Conservation (phyloP, 2,329 filamentous ascomycete genomes). For the Aspergillus japonicus region DNA sequence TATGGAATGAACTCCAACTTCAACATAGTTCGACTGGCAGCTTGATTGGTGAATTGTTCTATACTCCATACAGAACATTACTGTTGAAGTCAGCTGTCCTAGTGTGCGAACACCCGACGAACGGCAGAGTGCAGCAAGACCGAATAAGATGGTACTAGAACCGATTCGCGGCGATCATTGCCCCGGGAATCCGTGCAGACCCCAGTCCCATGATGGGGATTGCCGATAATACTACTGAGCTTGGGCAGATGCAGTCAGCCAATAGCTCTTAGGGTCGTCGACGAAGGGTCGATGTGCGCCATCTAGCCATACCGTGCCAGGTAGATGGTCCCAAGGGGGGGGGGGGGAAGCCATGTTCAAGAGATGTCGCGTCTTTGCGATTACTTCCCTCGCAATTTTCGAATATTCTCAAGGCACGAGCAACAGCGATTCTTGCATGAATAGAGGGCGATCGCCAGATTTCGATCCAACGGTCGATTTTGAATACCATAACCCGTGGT, state of each 20-base stretch:
- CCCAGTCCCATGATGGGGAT: constrained; percentile 32
- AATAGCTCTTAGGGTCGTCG: constrained; percentile 19
- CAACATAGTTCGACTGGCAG: constrained; percentile 16
- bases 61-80: constrained; percentile 25
- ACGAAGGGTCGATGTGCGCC: constrained; percentile 15
- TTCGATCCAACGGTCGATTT: constrained; percentile 24
- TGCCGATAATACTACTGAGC: constrained; percentile 31
- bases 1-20: constrained; percentile 21
- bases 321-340: constrained; percentile 11
- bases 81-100: constrained; percentile 32
- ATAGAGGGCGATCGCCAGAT: constrained; percentile 29
- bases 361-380: constrained; percentile 16
- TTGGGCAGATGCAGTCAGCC: constrained; percentile 25
- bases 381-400: constrained; percentile 12
- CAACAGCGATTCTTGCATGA: constrained; percentile 24
- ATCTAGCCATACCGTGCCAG: constrained; percentile 10
- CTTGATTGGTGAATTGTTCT: constrained; percentile 18
- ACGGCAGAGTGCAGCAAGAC: constrained; percentile 34
- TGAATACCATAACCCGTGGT: constrained; percentile 11
- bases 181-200: constrained; percentile 35
- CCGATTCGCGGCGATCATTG: constrained; percentile 34
- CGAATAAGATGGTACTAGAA: constrained; percentile 37
- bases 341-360: constrained; percentile 22
- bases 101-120: constrained; percentile 33
- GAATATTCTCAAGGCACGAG: constrained; percentile 26